Percentiles rank a stretch among this genome's conserved stretches.
Conservation (phyloP, 1,139 yeast genomes). For the Saccharomyces uvarum region DNA sequence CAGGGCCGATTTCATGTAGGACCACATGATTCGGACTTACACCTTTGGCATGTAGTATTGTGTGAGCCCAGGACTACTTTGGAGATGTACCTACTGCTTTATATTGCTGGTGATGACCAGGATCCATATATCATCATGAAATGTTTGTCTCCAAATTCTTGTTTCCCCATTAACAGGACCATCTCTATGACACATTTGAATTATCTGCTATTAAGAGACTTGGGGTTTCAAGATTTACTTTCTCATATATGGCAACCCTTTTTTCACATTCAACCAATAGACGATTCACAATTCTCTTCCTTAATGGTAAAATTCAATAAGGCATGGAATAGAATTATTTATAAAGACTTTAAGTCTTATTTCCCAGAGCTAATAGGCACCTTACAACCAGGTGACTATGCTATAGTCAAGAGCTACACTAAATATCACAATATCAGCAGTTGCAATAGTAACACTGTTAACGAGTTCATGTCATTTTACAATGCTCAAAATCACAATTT, state of each 20-base stretch:
- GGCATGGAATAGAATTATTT: slow-evolving; percentile 30
- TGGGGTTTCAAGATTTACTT: slow-evolving; percentile 21
- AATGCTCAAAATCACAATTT: not conserved
- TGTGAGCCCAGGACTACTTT: slow-evolving; percentile 12
- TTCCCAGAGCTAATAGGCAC: slow-evolving; percentile 27
- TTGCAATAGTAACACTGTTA: not conserved
- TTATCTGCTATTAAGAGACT: slow-evolving; percentile 10
- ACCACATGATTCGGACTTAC: slow-evolving; percentile 30
- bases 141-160: slow-evolving; percentile 27
- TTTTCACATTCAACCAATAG: slow-evolving; percentile 6
- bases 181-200: slow-evolving; percentile 23
- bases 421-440: slow-evolving; percentile 6
- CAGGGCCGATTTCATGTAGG: slow-evolving; percentile 14
- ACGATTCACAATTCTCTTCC: slow-evolving; percentile 3
- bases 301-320: slow-evolving; percentile 7
- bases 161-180: slow-evolving; percentile 25
- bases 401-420: slow-evolving; percentile 13
- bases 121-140: slow-evolving; percentile 19
- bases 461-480: not conserved
- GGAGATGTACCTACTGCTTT: slow-evolving; percentile 24
- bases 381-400: slow-evolving; percentile 22
- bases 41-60: slow-evolving; percentile 28
- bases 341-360: slow-evolving; percentile 21
- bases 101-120: slow-evolving; percentile 13
- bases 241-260: slow-evolving; percentile 18